Evolutionary conservation across 495 filamentous ascomycete genomes (phyloP), one percentile per base, ranked within the genome.

Genomic region (Daldinia bambusicola): DNA sequence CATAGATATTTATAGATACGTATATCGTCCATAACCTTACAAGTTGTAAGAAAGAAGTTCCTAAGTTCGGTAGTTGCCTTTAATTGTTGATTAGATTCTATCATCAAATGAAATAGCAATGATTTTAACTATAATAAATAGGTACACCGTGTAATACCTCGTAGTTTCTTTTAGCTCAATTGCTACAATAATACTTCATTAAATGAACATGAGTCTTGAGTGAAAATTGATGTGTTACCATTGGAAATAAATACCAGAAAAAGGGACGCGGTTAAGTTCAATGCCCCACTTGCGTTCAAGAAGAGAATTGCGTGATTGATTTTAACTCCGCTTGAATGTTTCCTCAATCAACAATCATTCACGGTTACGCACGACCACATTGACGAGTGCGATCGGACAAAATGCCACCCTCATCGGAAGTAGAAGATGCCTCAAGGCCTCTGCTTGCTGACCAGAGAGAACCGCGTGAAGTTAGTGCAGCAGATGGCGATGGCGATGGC

Each of bases 361-460:
- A 45, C 10, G 26, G n/a, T 16, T 16, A 26, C 37, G 1, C 48
- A 36, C 13, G 18, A 61, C n/a, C 32, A 50, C 22, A 48, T 56
- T 31, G 13, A 61, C 58, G 22, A 38, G 45, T 55, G 13, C 13
- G 22, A 2, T 7, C 9, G n/a, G 2, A 9, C 22, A 55, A 57
- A 43, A 72, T 72, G 70, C 16, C 64, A 4, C 37, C 65, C 22
- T 30, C 50, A 45, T 43, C 37, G 12, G 65, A 72, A 43, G 20
- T 37, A 9, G 75, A 77, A 55, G 71, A 70, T 65, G 68, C 65
- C 10, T 65, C 69, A n/a, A 69, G 73, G 55, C 76, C 78, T 50
- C 75, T 80, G 0, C 75, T 80, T 14, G 72, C 66, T 14, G 75
- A 64, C 10, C 65, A 70, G 8, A 60, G 67, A 12, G 66, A 72